Conservation (phyloP, 202 grass and related monocot genomes). For the Saccharum hybrid region DNA sequence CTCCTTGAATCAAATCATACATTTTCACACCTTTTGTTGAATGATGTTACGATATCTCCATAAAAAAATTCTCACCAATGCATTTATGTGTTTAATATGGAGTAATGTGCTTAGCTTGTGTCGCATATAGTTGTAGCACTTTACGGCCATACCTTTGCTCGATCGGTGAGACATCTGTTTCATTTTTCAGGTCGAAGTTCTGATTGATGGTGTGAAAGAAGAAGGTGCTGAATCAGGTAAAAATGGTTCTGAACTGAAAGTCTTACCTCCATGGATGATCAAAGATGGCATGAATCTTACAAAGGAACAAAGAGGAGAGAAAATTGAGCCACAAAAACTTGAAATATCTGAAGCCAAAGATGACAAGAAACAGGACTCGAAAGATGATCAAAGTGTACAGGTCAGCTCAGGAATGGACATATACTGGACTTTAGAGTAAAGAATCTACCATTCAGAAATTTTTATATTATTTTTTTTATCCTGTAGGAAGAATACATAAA, state of each 20-base stretch:
- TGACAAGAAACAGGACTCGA: conserved; percentile 71
- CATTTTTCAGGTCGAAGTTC: conserved; percentile 81
- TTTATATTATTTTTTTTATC: conserved; percentile 25
- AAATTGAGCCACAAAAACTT: conserved; percentile 38
- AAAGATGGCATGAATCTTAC: conserved; percentile 96
- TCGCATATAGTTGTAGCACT: not conserved
- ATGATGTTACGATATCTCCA: conserved; percentile 15
- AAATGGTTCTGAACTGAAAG: conserved; percentile 56
- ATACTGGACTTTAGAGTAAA: conserved; percentile 16
- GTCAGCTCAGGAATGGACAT: conserved; percentile 49
- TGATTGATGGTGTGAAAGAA: conserved; percentile 70
- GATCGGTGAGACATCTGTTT: not conserved
- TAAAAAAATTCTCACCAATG: not conserved
- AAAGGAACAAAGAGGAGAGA: conserved; percentile 91
- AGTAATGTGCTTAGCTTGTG: not conserved
- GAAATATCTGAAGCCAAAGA: conserved; percentile 56
- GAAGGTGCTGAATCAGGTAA: conserved; percentile 67
- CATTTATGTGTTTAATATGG: conserved; percentile 23
- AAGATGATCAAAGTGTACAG: conserved; percentile 75
- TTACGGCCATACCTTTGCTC: conserved; percentile 8
- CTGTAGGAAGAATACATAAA: conserved; percentile 89
- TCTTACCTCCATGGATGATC: conserved; percentile 99
- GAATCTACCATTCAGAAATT: not conserved
- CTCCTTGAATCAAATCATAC: not conserved
- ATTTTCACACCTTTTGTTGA: not conserved